Evolutionary conservation across 2,329 filamentous ascomycete species (phyloP), one percentile per base, ranked within the genome.

Genomic region (Colletotrichum sp.): DNA sequence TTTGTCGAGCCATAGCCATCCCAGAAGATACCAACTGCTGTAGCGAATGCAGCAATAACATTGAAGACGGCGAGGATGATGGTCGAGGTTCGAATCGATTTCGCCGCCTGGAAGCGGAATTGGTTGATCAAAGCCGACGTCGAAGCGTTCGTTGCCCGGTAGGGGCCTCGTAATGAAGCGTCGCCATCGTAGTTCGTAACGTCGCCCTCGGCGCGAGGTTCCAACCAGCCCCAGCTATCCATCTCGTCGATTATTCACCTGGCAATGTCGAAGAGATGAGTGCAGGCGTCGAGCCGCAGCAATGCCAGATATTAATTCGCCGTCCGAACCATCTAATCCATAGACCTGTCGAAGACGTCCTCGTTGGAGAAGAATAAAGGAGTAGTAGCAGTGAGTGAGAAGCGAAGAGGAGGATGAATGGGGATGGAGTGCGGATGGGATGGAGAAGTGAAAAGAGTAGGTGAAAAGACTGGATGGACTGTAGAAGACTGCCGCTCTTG

Each of bases 1-100:
- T 84, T 88, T 25, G 85, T 82, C 71, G 82, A 84, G 71, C 85
- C 84, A 80, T 90, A 92, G 78, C 88, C 89, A 77, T 92, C 89
- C 81, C 89, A 89, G 55, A 92, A 82, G 69, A 93, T 92, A 30
- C 90, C 90, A 30, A 86, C 78, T 12, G 90, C 89, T 8, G 91
- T 91, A 22, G 87, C 86, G 72, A 91, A 88, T 6, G 91, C 91
- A 22, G 90, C 90, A 69, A 92, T 81, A 27, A 90, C 87, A 82
- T 93, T 93, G 84, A 93, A 92, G 71, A 87, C 84, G 44, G 91
- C 89, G 71, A 93, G 86, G 76, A 93, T 91, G 72, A 93, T 89
- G 59, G 90, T 91, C 29, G 91, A 92, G 22, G 89, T 92, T 78
- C 92, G 87, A 79, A 92, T 87, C 39, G 91, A 92, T 80, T 89